Percentiles rank a stretch among this genome's conserved stretches.
Conservation (phyloP, 805 yeast species). For the Kluyveromyces wickerhamii region DNA sequence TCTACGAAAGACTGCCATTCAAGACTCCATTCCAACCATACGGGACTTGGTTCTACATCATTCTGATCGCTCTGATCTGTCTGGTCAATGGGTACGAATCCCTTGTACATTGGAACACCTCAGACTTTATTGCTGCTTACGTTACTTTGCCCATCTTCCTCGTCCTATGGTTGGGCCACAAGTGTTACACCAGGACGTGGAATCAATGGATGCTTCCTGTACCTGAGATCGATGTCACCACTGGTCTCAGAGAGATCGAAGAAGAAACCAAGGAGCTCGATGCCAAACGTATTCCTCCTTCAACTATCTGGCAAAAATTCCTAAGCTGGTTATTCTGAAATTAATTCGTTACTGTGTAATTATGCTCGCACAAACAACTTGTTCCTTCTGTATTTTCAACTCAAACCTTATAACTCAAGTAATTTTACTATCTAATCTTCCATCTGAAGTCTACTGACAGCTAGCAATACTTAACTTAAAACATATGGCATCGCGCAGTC, state of each 20-base stretch:
- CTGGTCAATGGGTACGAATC: conserved; percentile 69
- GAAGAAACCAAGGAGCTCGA: conserved; percentile 35
- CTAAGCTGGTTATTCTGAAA: conserved; percentile 17
- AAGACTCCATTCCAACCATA: conserved; percentile 49
- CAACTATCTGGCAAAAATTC: conserved; percentile 14
- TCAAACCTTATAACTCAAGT: no score
- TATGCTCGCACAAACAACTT: no score
- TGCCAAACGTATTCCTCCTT: conserved; percentile 18
- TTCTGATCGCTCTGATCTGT: conserved; percentile 43
- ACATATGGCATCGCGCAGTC: no score
- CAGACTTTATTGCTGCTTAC: conserved; percentile 66
- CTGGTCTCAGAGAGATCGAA: conserved; percentile 56
- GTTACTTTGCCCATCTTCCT: conserved; percentile 43
- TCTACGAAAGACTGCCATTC: conserved; percentile 51
- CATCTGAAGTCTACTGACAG: no score
- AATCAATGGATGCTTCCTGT: conserved; percentile 40
- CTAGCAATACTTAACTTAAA: no score
- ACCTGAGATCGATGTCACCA: conserved; percentile 50
- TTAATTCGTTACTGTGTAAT: no score
- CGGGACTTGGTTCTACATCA: conserved; percentile 47
- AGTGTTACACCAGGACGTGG: conserved; percentile 38
- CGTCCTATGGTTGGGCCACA: conserved; percentile 51
- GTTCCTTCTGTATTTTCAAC: no score
- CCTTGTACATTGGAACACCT: conserved; percentile 44
- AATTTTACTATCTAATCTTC: no score